Evolutionary conservation across 331 rosid species (phyloP), one percentile per base, ranked within the genome.

Genomic region (Acacia concinna): DNA sequence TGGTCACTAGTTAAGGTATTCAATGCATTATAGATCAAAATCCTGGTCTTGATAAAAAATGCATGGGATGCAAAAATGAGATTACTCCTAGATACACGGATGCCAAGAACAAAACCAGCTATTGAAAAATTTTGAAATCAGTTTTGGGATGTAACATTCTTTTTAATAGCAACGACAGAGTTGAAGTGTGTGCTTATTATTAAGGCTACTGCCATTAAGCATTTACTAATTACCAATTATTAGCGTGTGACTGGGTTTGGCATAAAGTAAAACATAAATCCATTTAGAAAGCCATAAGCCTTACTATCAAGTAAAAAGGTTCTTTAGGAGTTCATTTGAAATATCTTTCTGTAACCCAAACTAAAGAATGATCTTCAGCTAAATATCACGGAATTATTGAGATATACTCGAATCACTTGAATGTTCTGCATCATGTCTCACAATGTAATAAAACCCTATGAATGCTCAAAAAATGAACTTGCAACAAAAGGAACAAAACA

Each of bases 1-100:
- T 95, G 87, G 64, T 64, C 84, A 75, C 43, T 81, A 30, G 88
- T 91, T 81, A 92, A 94, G 97, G 90, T 83, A 89, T 80, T 78
- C 85, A 68, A 31, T 56, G 11, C 30, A 23, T 54, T 21, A 75
- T 67, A 35, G 32, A 35, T 23, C 17, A 66, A 70, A 64, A 76
- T 40, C 79, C 76, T 43, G 32, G 4, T 56, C 43, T 77, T 46
- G 47, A 54, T 75, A 40, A 56, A 30, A 30, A 37, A 76, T 20
- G 68, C 13, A 31, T 37, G 27, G 63, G 59, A 75, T 66, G 82
- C 60, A 75, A 31, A 28, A 76, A 18, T 41, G 73, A 65, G 66
- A 67, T 31, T 73, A 67, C 51, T 35, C 17, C 63, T 27, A 20
- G 35, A 34, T 9, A 64, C 27, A 9, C 34, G 30, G 11, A 71